Conservation (phyloP, 495 filamentous ascomycete species). For the Annulohypoxylon bovei region DNA sequence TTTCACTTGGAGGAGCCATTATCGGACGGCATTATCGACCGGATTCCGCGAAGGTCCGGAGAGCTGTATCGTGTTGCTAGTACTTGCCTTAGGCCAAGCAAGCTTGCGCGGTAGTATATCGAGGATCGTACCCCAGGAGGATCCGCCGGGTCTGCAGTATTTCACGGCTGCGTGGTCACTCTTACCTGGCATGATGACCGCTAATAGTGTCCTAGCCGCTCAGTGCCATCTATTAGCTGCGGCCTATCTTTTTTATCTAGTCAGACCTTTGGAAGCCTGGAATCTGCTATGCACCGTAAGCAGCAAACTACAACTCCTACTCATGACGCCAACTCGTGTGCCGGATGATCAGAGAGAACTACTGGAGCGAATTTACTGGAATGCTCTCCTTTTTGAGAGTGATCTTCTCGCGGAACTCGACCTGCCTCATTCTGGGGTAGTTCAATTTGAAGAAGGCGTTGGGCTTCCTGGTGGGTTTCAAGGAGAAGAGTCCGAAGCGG, state of each 20-base stretch:
- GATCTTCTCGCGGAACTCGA: slow-evolving; percentile 84
- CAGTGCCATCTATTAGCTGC: slow-evolving; percentile 83
- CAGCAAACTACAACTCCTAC: slow-evolving; percentile 80
- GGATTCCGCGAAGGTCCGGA: slow-evolving; percentile 80
- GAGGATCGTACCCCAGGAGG: slow-evolving; percentile 71
- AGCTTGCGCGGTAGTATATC: slow-evolving; percentile 78
- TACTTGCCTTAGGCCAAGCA: slow-evolving; percentile 79
- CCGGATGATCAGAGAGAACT: slow-evolving; percentile 75
- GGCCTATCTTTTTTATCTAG: slow-evolving; percentile 84
- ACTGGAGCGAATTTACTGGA: slow-evolving; percentile 83
- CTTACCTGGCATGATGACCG: slow-evolving; percentile 79
- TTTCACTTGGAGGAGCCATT: slow-evolving; percentile 81
- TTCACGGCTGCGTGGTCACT: slow-evolving; percentile 83
- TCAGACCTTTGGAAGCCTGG: slow-evolving; percentile 84
- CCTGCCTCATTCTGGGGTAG: slow-evolving; percentile 82
- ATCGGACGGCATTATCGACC: slow-evolving; percentile 73
- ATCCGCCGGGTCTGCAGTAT: slow-evolving; percentile 80
- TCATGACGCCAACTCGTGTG: slow-evolving; percentile 74
- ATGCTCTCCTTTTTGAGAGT: slow-evolving; percentile 81
- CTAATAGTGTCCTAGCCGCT: slow-evolving; percentile 76
- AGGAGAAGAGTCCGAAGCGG: slow-evolving; percentile 68
- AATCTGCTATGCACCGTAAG: slow-evolving; percentile 79
- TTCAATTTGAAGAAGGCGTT: slow-evolving; percentile 82
- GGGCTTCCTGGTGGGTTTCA: slow-evolving; percentile 81
- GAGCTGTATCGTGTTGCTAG: slow-evolving; percentile 83